These are phyloP conservation scores for Crucihimalaya himalaica DNA, from an alignment of 345 rosid species.

Conservation along the genomic window DNA sequence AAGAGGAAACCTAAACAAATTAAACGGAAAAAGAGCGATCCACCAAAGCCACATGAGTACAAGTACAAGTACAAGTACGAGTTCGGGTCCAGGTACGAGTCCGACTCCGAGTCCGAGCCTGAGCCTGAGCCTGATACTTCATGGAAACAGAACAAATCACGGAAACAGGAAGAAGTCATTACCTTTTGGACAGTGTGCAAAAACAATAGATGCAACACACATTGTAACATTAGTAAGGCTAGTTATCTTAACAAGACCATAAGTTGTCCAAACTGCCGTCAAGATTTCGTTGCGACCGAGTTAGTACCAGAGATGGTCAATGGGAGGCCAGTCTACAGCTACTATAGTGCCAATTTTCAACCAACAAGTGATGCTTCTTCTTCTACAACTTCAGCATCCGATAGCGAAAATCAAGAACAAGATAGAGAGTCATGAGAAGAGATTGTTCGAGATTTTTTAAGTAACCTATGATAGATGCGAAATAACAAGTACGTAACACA, in stretches of 20 bases:
- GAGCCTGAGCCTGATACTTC: not conserved
- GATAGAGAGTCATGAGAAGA: constrained; percentile 5
- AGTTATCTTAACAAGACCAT: constrained; percentile 61
- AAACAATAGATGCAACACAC: constrained; percentile 64
- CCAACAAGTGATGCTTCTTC: constrained; percentile 19
- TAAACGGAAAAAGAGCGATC: constrained; percentile 30
- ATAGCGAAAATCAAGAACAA: constrained; percentile 30
- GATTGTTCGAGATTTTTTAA: constrained; percentile 30
- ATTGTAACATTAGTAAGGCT: constrained; percentile 61
- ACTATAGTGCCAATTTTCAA: not conserved
- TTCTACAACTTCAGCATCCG: constrained; percentile 30
- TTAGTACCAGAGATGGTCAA: constrained; percentile 3
- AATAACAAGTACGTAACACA: too few relatives aligned
- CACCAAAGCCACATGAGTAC: not conserved
- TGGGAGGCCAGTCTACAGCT: constrained; percentile 1
- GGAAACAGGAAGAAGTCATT: not conserved
- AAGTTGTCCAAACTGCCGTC: constrained; percentile 62
- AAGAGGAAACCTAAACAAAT: constrained; percentile 45
- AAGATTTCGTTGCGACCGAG: constrained; percentile 63
- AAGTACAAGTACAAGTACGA: too few relatives aligned
- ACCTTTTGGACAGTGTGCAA: constrained; percentile 84
- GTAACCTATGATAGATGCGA: constrained; percentile 16
- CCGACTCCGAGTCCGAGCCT: not conserved
- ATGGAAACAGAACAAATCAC: not conserved
- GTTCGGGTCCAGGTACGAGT: too few relatives aligned